Percentiles rank a stretch among this genome's conserved stretches.
Evolutionary conservation across 805 yeast genomes (phyloP).

Genomic region (Hanseniaspora thailandica): DNA sequence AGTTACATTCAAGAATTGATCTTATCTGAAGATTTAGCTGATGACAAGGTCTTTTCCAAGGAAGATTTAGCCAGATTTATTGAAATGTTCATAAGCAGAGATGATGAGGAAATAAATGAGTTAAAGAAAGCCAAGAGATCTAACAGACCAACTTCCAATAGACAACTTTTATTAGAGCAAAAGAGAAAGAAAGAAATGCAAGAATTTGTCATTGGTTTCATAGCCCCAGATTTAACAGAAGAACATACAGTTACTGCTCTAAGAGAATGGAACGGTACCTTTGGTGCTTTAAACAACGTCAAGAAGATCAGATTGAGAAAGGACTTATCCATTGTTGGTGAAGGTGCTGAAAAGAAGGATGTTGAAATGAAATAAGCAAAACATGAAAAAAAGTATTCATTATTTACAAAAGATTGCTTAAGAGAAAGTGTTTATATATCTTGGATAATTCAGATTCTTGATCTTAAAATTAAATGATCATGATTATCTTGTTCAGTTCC

Average conservation of each 20-base stretch:
- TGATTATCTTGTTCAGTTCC: not conserved
- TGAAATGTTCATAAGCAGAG: conserved; percentile 51
- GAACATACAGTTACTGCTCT: conserved; percentile 46
- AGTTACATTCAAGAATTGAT: conserved; percentile 52
- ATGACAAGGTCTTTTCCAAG: conserved; percentile 35
- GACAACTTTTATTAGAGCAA: conserved; percentile 56
- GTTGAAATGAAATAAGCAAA: conserved; percentile 6
- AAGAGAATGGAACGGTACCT: conserved; percentile 68
- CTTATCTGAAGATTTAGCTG: conserved; percentile 30
- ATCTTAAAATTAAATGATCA: not conserved
- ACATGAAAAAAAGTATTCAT: not conserved
- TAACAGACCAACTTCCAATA: conserved; percentile 72
- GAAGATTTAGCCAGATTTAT: conserved; percentile 54
- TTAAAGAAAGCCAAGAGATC: conserved; percentile 57
- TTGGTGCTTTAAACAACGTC: conserved; percentile 62
- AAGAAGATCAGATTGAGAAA: conserved; percentile 34
- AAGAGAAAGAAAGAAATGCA: conserved; percentile 49
- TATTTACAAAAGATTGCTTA: too few relatives aligned
- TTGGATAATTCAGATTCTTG: too few relatives aligned
- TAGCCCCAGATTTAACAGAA: conserved; percentile 61
- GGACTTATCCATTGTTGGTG: conserved; percentile 19
- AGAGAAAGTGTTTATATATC: too few relatives aligned
- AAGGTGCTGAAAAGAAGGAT: conserved; percentile 1
- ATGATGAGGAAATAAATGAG: conserved; percentile 61
- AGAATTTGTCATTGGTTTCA: conserved; percentile 56